Conservation (phyloP, 148 eudicot genomes). For the Spergularia marina region DNA sequence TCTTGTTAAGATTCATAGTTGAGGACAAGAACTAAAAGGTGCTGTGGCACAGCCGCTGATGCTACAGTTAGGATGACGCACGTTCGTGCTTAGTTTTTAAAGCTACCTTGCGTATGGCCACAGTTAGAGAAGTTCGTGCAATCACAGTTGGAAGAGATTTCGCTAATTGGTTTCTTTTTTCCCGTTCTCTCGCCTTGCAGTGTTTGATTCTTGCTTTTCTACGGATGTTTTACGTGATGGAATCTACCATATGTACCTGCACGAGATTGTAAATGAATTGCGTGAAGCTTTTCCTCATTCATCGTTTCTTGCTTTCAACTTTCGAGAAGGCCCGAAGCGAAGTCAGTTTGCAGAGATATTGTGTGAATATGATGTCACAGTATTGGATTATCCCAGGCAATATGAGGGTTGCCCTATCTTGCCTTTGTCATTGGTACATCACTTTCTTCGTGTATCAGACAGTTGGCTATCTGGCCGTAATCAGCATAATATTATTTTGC, state of each 20-base stretch:
- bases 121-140: not conserved
- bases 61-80: not conserved
- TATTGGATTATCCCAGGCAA: conserved; percentile 94
- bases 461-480: conserved; percentile 79
- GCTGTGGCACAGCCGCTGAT: not conserved
- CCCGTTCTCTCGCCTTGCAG: conserved; percentile 45
- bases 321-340: conserved; percentile 94
- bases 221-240: conserved; percentile 94
- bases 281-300: conserved; percentile 82
- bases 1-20: not conserved
- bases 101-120: not conserved
- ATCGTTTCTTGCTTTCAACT: conserved; percentile 96
- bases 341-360: conserved; percentile 87
- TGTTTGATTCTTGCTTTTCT: conserved; percentile 96
- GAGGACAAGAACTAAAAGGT: not conserved
- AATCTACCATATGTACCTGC: conserved; percentile 84
- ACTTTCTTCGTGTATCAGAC: conserved; percentile 90
- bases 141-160: not conserved
- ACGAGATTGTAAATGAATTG: conserved; percentile 75
- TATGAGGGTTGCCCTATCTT: conserved; percentile 96
- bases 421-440: conserved; percentile 85
- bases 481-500: conserved; percentile 80
- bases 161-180: conserved; percentile 2
- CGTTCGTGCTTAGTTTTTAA: not conserved
- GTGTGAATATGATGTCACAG: conserved; percentile 87